These are phyloP conservation scores for Hypoxylon fragiforme DNA, from an alignment of 495 filamentous ascomycete genomes.

Conservation along the genomic window DNA sequence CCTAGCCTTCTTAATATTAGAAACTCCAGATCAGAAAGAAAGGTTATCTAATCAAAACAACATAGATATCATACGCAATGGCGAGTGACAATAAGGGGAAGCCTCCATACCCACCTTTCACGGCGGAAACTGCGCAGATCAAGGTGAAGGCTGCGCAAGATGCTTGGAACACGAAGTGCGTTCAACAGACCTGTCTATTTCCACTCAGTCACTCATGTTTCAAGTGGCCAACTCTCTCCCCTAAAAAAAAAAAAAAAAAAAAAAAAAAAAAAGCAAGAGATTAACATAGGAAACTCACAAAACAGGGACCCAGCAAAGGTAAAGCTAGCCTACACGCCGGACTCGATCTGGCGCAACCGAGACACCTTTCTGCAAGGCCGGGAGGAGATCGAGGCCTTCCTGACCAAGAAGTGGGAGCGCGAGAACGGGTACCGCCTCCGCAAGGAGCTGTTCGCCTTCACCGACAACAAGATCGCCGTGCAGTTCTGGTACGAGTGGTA, in stretches of 20 bases:
- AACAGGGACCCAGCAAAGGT: conserved; percentile 64
- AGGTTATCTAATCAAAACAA: background rate
- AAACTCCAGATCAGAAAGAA: too few relatives aligned
- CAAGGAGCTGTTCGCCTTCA: conserved; percentile 85
- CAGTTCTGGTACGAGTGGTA: conserved; percentile 94
- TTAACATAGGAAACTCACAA: too few relatives aligned
- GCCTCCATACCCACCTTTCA: conserved; percentile 75
- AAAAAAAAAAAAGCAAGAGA: too few relatives aligned
- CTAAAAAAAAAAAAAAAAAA: too few relatives aligned
- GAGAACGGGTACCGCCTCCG: conserved; percentile 76
- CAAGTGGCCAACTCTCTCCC: too few relatives aligned
- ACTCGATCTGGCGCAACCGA: conserved; percentile 84
- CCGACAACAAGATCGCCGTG: conserved; percentile 73
- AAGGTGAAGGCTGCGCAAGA: conserved; percentile 89
- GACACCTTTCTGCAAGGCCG: conserved; percentile 70
- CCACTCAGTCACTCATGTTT: too few relatives aligned
- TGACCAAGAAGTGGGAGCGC: conserved; percentile 74
- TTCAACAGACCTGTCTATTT: too few relatives aligned
- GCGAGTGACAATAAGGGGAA: conserved; percentile 29
- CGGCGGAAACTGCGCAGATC: conserved; percentile 65
- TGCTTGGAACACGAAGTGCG: conserved; percentile 81
- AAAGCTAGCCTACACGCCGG: conserved; percentile 72
- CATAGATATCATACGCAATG: conserved; percentile 5
- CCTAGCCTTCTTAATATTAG: too few relatives aligned
- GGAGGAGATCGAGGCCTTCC: conserved; percentile 68